Conservation (phyloP, 441 rosid genomes). For the Gossypium trilobum region DNA sequence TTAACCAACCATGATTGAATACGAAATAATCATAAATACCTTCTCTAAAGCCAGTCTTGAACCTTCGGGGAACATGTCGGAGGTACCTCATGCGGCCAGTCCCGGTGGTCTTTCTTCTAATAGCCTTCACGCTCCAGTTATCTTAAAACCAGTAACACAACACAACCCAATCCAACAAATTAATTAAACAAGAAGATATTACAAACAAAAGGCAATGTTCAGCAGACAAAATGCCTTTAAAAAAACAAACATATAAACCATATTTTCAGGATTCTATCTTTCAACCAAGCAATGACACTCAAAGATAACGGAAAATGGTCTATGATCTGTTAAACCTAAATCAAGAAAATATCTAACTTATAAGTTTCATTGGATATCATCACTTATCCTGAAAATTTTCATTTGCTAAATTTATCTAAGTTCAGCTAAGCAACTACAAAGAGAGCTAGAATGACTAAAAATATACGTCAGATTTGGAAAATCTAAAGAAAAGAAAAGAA, state of each 20-base stretch:
- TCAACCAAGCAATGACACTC: not conserved
- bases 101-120: not conserved
- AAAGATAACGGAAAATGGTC: not conserved
- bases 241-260: not conserved
- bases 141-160: not conserved
- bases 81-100: not conserved
- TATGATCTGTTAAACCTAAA: not conserved
- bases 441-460: not conserved
- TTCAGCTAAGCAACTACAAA: not conserved
- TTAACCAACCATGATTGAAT: not conserved
- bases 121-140: not conserved
- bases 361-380: not conserved
- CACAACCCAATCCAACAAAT: not conserved
- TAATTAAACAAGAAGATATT: not conserved
- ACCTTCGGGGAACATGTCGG: not conserved
- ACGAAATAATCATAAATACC: not conserved
- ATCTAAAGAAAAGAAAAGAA: not conserved
- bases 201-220: not conserved
- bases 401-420: not conserved
- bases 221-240: not conserved
- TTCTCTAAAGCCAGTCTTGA: slow-evolving; percentile 8
- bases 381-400: not conserved
- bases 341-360: not conserved
- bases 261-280: not conserved
- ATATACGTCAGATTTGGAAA: not conserved